A percentile compares a stretch with the other conserved stretches of the same genome.
These are phyloP conservation scores for Apiotrichum brassicae DNA, from an alignment of 1,284 basidiomycete genomes.

Conservation along the genomic window DNA sequence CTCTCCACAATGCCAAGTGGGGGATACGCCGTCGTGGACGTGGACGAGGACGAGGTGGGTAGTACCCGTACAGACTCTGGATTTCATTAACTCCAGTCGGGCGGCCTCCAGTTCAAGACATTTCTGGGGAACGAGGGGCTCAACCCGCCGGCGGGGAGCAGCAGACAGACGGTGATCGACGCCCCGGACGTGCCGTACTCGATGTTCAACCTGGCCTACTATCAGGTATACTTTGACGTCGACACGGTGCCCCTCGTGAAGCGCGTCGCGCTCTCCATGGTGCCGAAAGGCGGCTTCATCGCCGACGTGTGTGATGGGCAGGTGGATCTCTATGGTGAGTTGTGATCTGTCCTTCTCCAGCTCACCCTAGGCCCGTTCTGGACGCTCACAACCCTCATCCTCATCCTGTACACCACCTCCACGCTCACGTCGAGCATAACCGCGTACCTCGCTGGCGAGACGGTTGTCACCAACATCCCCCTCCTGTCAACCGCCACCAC, in stretches of 20 bases:
- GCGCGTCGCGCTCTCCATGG: constrained; percentile 46
- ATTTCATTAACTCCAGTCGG: not conserved
- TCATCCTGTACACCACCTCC: constrained; percentile 82
- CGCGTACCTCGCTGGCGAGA: constrained; percentile 60
- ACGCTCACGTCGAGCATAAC: constrained; percentile 77
- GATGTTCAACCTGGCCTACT: constrained; percentile 48
- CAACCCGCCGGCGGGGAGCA: constrained; percentile 2
- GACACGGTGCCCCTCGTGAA: constrained; percentile 47
- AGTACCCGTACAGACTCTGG: not conserved
- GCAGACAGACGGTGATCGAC: not conserved
- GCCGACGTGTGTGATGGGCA: constrained; percentile 47
- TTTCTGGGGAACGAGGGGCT: constrained; percentile 23
- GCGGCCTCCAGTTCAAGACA: constrained; percentile 45
- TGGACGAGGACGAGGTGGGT: constrained; percentile 42
- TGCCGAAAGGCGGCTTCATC: constrained; percentile 49
- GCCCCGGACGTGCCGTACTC: constrained; percentile 34
- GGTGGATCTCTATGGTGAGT: constrained; percentile 50
- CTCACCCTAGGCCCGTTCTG: constrained; percentile 71
- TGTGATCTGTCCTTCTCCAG: not conserved
- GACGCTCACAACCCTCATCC: constrained; percentile 87
- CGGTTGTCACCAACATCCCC: constrained; percentile 57
- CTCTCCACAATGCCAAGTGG: constrained; percentile 18
- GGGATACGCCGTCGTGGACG: constrained; percentile 46
- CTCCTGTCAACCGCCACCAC: constrained; percentile 72
- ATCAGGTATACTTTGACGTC: constrained; percentile 50